Evolutionary conservation across 768 basidiomycete genomes (phyloP), one percentile per base, ranked within the genome.

Genomic region (Mycena venus): DNA sequence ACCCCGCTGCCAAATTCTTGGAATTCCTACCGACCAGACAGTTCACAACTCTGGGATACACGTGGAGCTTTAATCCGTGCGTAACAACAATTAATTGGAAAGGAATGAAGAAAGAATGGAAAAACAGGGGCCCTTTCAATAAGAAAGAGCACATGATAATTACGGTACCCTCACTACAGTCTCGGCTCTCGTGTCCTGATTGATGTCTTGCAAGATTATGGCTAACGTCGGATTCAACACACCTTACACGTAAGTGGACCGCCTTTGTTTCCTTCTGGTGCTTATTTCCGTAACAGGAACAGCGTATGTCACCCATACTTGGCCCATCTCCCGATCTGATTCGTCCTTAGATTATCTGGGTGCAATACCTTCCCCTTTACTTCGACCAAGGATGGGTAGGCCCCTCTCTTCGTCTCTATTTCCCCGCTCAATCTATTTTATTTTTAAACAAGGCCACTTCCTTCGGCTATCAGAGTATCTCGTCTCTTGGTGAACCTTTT

Each of bases 111-210:
- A n/a, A n/a, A n/a, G n/a, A n/a, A n/a, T n/a, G n/a, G n/a, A n/a
- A n/a, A n/a, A n/a, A n/a, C 72, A 85, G 85, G 0, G 91, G 91
- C 2, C 90, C 88, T 0, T 92, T 93, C 83, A 91, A 86, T 73
- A 86, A 91, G 80, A 92, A 92, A 83, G 91, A 92, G 72, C 91
- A 92, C 77, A 85, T 89, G 71, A 85, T 86, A 73, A 91, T 88
- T 79, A 88, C 89, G 5, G 83, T 88, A 9, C n/a, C n/a, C n/a
- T n/a, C n/a, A n/a, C n/a, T n/a, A n/a, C n/a, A n/a, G n/a, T n/a
- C n/a, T n/a, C n/a, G n/a, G n/a, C n/a, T n/a, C n/a, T n/a, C n/a
- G n/a, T n/a, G n/a, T n/a, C n/a, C n/a, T n/a, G n/a, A n/a, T n/a
- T n/a, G n/a, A n/a, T n/a, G n/a, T n/a, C n/a, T n/a, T n/a, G n/a